Evolutionary conservation across 2,329 filamentous ascomycete genomes (phyloP), one percentile per base, ranked within the genome.

Genomic region (Beauveria sp.): DNA sequence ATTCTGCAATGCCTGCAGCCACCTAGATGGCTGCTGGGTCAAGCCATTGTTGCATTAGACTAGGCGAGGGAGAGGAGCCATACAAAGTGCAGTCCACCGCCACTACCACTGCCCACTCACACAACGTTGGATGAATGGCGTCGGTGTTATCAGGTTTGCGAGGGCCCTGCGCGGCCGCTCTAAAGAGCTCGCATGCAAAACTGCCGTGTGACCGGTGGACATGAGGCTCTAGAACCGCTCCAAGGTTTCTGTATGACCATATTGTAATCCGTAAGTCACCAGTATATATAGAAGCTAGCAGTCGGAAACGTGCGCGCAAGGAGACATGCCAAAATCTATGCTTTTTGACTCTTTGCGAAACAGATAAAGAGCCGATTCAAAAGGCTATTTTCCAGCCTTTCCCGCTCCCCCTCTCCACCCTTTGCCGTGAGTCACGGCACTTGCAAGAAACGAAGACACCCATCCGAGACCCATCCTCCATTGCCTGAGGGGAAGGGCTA

Each of bases 351-450:
- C 24, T 56, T 46, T 24, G 26, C 43, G 22, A 57, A 26, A 38
- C 42, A 57, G 43, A 48, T 57, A 7, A 24, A 57, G 20, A 57
- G 42, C 20, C 31, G 56, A 59, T 59, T 28, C 56, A 51, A 43
- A 42, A 24, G 40, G 34, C 40, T 51, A 48, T 53, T 46, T 38
- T 49, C 49, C 57, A 60, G 57, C 57, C 57, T 60, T 60, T 60
- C 57, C 57, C 57, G 57, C 46, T 50, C 34, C 56, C 43, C 31
- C 46, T 60, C 57, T 53, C 57, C 57, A 60, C 57, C 57, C 57
- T 60, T 45, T 60, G 56, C 56, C 56, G 56, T 52, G 57, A 52
- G 18, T 60, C 57, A 60, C 57, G 57, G 57, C 57, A 60, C 57
- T 60, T 60, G 22, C 48, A 45, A 60, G 22, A 60, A 48, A 51